Percentiles rank a stretch among this genome's conserved stretches.
Conservation (phyloP, 1,139 yeast genomes). For the Candida labiduridarum region DNA sequence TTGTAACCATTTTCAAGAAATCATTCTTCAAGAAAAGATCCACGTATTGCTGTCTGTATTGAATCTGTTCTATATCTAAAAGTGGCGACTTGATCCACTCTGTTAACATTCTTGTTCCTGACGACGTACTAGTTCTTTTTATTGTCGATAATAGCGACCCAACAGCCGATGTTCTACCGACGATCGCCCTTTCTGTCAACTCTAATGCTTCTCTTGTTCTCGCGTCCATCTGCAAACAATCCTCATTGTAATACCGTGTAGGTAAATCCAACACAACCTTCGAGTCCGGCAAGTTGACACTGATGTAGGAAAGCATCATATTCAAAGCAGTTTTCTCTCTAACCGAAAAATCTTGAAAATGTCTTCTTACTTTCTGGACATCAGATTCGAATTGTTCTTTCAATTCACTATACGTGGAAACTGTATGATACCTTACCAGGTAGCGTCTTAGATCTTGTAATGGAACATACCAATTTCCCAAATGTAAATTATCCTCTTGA, state of each 20-base stretch:
- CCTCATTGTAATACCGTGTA: constrained; percentile 40
- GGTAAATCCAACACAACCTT: constrained; percentile 43
- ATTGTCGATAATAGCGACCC: constrained; percentile 76
- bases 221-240: constrained; percentile 76
- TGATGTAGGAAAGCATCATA: constrained; percentile 42
- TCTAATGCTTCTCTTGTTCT: constrained; percentile 85
- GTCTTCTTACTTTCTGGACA: constrained; percentile 53
- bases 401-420: constrained; percentile 29
- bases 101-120: constrained; percentile 76
- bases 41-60: constrained; percentile 64
- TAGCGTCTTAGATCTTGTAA: constrained; percentile 63
- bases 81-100: constrained; percentile 88
- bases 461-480: constrained; percentile 59
- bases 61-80: constrained; percentile 56
- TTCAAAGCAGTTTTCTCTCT: constrained; percentile 49
- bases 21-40: constrained; percentile 48
- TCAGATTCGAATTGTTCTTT: constrained; percentile 47
- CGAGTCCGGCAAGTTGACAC: constrained; percentile 44
- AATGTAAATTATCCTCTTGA: constrained; percentile 31
- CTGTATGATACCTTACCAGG: constrained; percentile 56
- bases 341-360: constrained; percentile 56
- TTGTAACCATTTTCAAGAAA: constrained; percentile 31
- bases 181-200: constrained; percentile 53
- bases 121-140: constrained; percentile 71
- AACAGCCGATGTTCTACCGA: constrained; percentile 55